Percentiles rank a stretch among this genome's conserved stretches.
Evolutionary conservation across 2,329 filamentous ascomycete species (phyloP).

Genomic region (Colletotrichum orbiculare): DNA sequence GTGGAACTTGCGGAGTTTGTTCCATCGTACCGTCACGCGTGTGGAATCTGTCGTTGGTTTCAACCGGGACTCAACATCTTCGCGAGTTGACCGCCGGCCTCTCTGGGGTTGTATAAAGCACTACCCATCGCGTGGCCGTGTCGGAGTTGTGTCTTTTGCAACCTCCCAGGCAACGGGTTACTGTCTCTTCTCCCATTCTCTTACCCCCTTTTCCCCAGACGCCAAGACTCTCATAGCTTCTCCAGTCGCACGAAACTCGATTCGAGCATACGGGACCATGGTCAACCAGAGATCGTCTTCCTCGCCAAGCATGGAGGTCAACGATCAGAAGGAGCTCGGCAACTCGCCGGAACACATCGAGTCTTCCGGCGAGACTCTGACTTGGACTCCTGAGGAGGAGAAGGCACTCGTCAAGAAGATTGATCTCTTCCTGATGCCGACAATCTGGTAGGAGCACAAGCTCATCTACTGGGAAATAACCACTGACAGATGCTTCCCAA

Average conservation of each 20-base stretch:
- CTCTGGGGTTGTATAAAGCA: not conserved
- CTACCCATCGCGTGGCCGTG: not conserved
- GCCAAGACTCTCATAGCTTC: not conserved
- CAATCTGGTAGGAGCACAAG: slow-evolving; percentile 58
- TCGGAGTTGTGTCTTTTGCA: not conserved
- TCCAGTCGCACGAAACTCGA: not conserved
- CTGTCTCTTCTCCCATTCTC: not conserved
- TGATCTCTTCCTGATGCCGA: slow-evolving; percentile 53
- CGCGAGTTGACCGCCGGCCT: not conserved
- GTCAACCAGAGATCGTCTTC: not conserved
- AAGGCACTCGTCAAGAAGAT: slow-evolving; percentile 51
- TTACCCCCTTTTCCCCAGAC: not conserved
- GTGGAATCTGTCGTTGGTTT: too few relatives aligned
- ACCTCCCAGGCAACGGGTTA: not conserved
- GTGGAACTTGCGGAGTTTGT: too few relatives aligned
- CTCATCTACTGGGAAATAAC: not conserved
- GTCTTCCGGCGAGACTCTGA: not conserved
- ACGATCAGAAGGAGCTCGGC: not conserved
- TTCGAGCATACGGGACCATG: not conserved
- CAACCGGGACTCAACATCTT: not conserved
- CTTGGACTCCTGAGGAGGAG: slow-evolving; percentile 42
- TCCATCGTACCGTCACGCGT: too few relatives aligned
- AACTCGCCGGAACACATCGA: slow-evolving; percentile 19
- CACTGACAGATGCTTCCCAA: slow-evolving; percentile 27
- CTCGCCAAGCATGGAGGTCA: slow-evolving; percentile 16